Evolutionary conservation across 805 yeast species (phyloP).

Genomic region (Ogataea minuta): DNA sequence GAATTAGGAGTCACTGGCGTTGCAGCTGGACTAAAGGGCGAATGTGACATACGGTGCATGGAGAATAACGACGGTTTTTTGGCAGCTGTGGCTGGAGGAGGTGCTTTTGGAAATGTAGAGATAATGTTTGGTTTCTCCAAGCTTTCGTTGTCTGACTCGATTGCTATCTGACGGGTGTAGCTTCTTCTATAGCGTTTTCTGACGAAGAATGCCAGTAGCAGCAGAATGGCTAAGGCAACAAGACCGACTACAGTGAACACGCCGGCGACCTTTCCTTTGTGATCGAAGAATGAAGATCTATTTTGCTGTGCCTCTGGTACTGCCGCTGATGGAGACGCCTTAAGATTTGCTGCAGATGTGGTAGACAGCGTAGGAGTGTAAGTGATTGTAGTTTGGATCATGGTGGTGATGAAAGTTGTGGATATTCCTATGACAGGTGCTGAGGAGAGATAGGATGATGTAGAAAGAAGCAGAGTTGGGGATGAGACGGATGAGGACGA

Average conservation of each 20-base stretch:
- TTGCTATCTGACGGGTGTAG: conserved; percentile 7
- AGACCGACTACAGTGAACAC: conserved; percentile 79
- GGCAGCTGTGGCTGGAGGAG: conserved; percentile 5
- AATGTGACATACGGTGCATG: conserved; percentile 11
- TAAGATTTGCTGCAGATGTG: conserved; percentile 12
- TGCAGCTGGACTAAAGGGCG: conserved; percentile 3
- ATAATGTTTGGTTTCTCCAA: conserved; percentile 21
- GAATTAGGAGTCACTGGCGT: conserved; percentile 3
- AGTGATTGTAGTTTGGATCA: conserved; percentile 21
- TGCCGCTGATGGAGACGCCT: conserved; percentile 1
- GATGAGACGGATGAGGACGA: conserved; percentile 15
- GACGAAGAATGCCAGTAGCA: conserved; percentile 42
- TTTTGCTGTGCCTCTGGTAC: conserved; percentile 7
- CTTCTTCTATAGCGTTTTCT: conserved; percentile 10
- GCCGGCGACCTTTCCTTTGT: conserved; percentile 80
- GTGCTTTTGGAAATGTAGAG: conserved; percentile 7
- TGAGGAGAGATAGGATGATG: conserved; percentile 14
- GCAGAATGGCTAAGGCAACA: conserved; percentile 46
- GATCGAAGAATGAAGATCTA: conserved; percentile 49
- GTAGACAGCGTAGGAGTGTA: conserved; percentile 11
- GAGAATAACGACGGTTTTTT: conserved; percentile 7
- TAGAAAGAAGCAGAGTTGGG: conserved; percentile 7
- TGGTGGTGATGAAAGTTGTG: conserved; percentile 25
- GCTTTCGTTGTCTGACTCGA: conserved; percentile 25
- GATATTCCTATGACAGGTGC: conserved; percentile 13